Percentiles rank a stretch among this genome's conserved stretches.
Evolutionary conservation across 1,284 basidiomycete species (phyloP).

Genomic region (Heterobasidion occidentale): DNA sequence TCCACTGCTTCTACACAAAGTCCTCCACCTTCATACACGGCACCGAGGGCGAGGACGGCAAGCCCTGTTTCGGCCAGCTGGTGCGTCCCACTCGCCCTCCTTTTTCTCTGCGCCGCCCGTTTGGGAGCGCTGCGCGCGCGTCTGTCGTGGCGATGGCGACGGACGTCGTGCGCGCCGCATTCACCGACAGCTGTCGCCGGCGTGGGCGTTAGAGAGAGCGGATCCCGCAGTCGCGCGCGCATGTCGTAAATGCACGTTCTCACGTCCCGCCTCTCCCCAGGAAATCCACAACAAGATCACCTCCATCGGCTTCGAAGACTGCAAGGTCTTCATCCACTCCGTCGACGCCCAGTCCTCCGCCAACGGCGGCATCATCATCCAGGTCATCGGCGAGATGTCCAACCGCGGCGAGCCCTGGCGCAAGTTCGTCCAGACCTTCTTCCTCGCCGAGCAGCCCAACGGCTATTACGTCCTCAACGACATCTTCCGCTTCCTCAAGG

Average conservation of each 20-base stretch:
- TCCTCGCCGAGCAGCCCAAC: slow-evolving; percentile 98
- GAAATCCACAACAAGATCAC: slow-evolving; percentile 97
- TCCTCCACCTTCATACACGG: slow-evolving; percentile 95
- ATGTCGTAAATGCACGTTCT: too few species aligned
- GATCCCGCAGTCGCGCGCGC: too few species aligned
- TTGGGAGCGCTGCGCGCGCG: neutral
- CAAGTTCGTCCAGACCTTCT: slow-evolving; percentile 99
- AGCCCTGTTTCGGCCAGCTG: slow-evolving; percentile 88
- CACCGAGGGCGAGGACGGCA: slow-evolving; percentile 89
- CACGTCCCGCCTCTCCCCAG: slow-evolving; percentile 31
- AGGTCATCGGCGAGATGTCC: slow-evolving; percentile 98
- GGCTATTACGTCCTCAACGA: slow-evolving; percentile 99
- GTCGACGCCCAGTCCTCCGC: slow-evolving; percentile 93
- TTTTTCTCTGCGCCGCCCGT: neutral
- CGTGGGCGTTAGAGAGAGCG: too few species aligned
- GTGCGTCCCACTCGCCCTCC: slow-evolving; percentile 33
- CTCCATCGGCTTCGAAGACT: slow-evolving; percentile 89
- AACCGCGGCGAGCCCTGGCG: slow-evolving; percentile 89
- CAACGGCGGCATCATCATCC: slow-evolving; percentile 94
- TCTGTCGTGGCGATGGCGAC: neutral
- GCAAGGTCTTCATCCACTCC: slow-evolving; percentile 96
- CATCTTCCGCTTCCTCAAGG: slow-evolving; percentile 99
- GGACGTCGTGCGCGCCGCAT: too few species aligned
- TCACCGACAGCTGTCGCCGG: too few species aligned
- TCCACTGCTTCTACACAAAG: slow-evolving; percentile 99